Evolutionary conservation across 306 rosid species (phyloP).

Genomic region (Phaseolus lunatus): DNA sequence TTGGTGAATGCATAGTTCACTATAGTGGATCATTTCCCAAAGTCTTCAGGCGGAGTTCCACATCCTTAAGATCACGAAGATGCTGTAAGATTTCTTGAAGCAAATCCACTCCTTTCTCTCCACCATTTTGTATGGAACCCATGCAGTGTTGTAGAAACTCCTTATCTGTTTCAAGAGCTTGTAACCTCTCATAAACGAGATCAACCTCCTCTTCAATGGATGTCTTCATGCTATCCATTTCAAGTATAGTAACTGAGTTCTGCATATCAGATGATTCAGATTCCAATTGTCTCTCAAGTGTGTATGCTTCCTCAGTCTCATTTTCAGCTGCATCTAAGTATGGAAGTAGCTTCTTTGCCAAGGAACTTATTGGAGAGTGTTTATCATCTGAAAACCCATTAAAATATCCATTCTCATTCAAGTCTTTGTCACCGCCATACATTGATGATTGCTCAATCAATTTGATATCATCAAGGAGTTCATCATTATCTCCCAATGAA

Average conservation of each 20-base stretch:
- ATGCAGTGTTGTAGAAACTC: constrained; percentile 74
- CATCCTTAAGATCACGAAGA: constrained; percentile 70
- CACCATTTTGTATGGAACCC: constrained; percentile 74
- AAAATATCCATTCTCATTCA: constrained; percentile 46
- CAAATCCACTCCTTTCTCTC: constrained; percentile 72
- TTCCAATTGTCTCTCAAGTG: constrained; percentile 40
- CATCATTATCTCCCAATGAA: constrained; percentile 58
- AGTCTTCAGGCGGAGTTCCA: constrained; percentile 57
- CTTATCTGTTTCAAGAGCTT: constrained; percentile 78
- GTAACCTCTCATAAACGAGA: constrained; percentile 74
- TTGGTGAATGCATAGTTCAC: constrained; percentile 44
- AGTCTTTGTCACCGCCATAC: constrained; percentile 31
- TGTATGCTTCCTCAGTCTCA: constrained; percentile 50
- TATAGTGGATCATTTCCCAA: constrained; percentile 48
- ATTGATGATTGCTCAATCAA: constrained; percentile 36
- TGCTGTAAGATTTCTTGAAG: constrained; percentile 80
- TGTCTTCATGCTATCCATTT: constrained; percentile 52
- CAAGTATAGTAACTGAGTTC: constrained; percentile 37
- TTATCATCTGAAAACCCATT: constrained; percentile 47
- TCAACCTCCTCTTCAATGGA: constrained; percentile 78
- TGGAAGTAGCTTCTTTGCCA: constrained; percentile 78
- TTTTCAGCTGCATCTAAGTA: constrained; percentile 63
- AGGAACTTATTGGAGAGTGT: constrained; percentile 48
- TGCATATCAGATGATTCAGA: constrained; percentile 49
- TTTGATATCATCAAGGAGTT: constrained; percentile 49